Evolutionary conservation across 2,329 filamentous ascomycete genomes (phyloP).

Genomic region (Dothideomycetidae sp.): DNA sequence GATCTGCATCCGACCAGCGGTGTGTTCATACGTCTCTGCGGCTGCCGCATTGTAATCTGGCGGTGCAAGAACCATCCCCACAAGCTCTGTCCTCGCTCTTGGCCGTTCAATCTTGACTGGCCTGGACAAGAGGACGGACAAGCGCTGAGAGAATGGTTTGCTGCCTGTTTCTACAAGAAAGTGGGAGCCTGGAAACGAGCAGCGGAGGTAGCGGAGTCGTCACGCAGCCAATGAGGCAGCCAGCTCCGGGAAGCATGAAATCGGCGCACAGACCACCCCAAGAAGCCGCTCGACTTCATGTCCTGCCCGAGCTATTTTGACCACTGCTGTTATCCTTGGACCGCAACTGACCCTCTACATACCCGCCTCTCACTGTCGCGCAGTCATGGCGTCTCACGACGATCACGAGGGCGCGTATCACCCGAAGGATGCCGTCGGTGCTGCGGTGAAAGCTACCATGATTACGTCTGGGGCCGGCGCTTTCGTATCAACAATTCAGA

Average conservation of each 20-base stretch:
- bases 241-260: conserved; percentile 3
- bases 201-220: not conserved
- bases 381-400: conserved; percentile 13
- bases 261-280: conserved; percentile 5
- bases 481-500: conserved; percentile 66
- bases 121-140: not conserved
- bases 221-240: not conserved
- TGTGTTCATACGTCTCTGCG: too few relatives aligned
- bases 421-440: conserved; percentile 59
- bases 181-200: not conserved
- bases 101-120: not conserved
- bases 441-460: conserved; percentile 48
- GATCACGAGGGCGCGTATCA: conserved; percentile 44
- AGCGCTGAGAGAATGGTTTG: not conserved
- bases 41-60: conserved; percentile 4
- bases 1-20: not conserved
- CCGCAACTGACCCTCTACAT: not conserved
- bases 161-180: too few relatives aligned
- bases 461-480: conserved; percentile 55
- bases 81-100: not conserved
- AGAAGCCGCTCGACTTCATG: conserved; percentile 9
- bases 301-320: not conserved
- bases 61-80: conserved; percentile 8
- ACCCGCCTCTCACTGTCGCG: not conserved
- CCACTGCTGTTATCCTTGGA: not conserved